These are phyloP conservation scores for Yarrowia porcina DNA, from an alignment of 805 yeast genomes.

Conservation along the genomic window DNA sequence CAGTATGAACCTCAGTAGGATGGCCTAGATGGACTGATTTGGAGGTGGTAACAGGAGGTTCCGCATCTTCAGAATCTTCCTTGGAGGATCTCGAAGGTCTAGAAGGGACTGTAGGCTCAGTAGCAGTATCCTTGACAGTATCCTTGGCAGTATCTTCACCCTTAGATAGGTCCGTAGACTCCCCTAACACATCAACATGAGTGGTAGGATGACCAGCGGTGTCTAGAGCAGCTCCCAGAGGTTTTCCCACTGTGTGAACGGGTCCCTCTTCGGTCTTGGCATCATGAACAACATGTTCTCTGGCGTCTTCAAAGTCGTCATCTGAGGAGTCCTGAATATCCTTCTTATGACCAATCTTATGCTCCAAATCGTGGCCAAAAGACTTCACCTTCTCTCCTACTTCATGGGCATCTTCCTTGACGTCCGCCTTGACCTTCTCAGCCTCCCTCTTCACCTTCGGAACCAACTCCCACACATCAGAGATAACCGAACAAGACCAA, in stretches of 20 bases:
- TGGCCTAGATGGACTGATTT: too few relatives aligned
- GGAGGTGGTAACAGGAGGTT: too few relatives aligned
- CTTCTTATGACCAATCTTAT: background rate
- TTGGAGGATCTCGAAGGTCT: background rate
- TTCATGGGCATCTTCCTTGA: background rate
- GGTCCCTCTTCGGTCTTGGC: background rate
- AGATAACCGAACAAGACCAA: background rate
- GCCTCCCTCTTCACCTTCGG: background rate
- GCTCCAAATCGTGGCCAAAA: background rate
- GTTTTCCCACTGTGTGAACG: background rate
- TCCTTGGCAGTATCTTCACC: background rate
- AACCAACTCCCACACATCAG: conserved; percentile 6
- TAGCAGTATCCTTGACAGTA: background rate
- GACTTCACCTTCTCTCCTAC: background rate
- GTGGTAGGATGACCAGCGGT: background rate
- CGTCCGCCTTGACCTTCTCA: background rate
- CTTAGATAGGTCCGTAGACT: background rate
- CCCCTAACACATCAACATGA: background rate
- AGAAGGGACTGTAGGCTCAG: background rate
- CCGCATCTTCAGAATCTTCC: background rate
- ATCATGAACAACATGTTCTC: background rate
- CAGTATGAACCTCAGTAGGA: too few relatives aligned
- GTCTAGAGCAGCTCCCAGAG: background rate
- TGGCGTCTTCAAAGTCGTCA: conserved; percentile 4
- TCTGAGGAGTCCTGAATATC: background rate